Percentiles rank a stretch among this genome's conserved stretches.
These are phyloP conservation scores for Lactarius sanguifluus DNA, from an alignment of 768 basidiomycete species.

Conservation along the genomic window DNA sequence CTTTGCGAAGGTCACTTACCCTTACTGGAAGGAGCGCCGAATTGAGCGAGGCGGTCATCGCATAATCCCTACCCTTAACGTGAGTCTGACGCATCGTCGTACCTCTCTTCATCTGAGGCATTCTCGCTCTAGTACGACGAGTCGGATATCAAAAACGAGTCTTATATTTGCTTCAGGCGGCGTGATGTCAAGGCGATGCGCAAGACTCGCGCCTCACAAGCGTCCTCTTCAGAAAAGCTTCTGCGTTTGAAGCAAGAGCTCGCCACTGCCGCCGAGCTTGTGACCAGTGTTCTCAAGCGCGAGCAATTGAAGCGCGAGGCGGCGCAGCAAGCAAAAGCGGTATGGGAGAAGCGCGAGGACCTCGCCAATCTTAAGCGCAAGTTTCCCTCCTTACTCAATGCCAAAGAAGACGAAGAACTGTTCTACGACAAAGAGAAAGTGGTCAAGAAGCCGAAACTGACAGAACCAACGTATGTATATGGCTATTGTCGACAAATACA, in stretches of 20 bases:
- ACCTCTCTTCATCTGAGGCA: background rate
- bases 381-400: slow-evolving; percentile 56
- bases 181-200: slow-evolving; percentile 92
- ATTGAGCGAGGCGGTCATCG: slow-evolving; percentile 75
- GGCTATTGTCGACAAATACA: background rate
- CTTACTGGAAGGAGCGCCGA: slow-evolving; percentile 88
- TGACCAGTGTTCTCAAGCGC: slow-evolving; percentile 63
- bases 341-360: slow-evolving; percentile 79
- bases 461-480: slow-evolving; percentile 33
- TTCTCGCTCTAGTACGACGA: slow-evolving; percentile 68
- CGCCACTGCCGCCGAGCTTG: slow-evolving; percentile 66
- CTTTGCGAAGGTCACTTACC: slow-evolving; percentile 72
- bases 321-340: slow-evolving; percentile 53
- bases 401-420: slow-evolving; percentile 65
- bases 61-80: slow-evolving; percentile 87
- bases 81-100: slow-evolving; percentile 41
- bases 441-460: slow-evolving; percentile 54
- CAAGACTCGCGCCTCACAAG: slow-evolving; percentile 91
- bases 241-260: slow-evolving; percentile 78
- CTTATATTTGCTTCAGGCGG: slow-evolving; percentile 95
- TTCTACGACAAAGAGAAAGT: slow-evolving; percentile 70
- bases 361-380: slow-evolving; percentile 80
- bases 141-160: slow-evolving; percentile 84
- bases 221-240: slow-evolving; percentile 86
- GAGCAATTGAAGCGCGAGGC: slow-evolving; percentile 74